Evolutionary conservation across 2,329 filamentous ascomycete genomes (phyloP).

Genomic region (Cladophialophora immunda): DNA sequence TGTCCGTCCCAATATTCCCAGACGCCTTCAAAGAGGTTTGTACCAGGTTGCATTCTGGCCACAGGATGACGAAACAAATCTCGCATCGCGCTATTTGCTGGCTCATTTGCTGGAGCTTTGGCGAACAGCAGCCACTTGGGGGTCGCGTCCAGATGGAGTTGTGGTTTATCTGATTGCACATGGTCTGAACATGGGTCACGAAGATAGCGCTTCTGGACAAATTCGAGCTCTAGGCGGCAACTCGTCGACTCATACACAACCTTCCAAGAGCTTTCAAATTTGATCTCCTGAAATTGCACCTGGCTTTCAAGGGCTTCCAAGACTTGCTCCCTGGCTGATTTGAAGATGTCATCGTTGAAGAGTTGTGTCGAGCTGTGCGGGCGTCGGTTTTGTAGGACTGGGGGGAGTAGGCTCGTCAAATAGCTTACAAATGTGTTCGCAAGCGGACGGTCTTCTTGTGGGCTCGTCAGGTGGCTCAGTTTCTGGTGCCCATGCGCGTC

Average conservation of each 20-base stretch:
- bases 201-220: constrained; percentile 18
- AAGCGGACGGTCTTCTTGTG: background rate
- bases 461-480: constrained; percentile 8
- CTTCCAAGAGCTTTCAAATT: constrained; percentile 52
- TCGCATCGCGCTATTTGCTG: constrained; percentile 51
- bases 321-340: constrained; percentile 35
- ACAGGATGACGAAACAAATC: constrained; percentile 57
- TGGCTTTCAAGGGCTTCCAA: constrained; percentile 45
- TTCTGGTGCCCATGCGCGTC: constrained; percentile 24
- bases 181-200: background rate
- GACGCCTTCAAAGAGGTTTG: constrained; percentile 46
- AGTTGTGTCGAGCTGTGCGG: background rate
- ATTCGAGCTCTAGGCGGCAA: constrained; percentile 32
- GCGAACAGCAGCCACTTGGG: constrained; percentile 59
- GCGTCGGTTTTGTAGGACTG: constrained; percentile 8
- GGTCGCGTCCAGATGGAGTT: constrained; percentile 43
- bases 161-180: background rate
- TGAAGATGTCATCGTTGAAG: background rate
- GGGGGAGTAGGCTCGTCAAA: constrained; percentile 18
- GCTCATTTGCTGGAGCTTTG: constrained; percentile 50
- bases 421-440: constrained; percentile 17
- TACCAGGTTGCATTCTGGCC: constrained; percentile 56
- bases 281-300: constrained; percentile 46
- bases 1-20: constrained; percentile 57
- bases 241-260: constrained; percentile 47